Conservation (phyloP, 1,139 yeast species). For the Schwanniomyces etchellsii region DNA sequence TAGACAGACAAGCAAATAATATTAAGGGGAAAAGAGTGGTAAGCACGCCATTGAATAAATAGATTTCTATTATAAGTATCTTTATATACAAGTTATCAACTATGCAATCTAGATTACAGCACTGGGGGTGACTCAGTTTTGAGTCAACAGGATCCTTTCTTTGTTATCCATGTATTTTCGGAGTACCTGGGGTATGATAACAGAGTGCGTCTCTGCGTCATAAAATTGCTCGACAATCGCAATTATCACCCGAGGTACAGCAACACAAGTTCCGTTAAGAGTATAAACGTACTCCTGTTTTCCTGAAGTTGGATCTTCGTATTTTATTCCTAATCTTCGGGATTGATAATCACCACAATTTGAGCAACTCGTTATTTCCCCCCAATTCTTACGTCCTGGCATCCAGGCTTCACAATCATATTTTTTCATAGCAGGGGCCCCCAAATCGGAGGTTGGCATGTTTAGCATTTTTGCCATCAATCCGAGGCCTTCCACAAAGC, state of each 20-base stretch:
- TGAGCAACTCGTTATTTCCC: constrained; percentile 87
- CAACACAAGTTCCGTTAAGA: constrained; percentile 92
- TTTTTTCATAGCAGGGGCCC: constrained; percentile 89
- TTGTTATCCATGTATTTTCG: constrained; percentile 63
- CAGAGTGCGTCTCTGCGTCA: constrained; percentile 49
- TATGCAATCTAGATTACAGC: constrained; percentile 2
- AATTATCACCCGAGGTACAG: constrained; percentile 85
- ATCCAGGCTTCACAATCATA: constrained; percentile 97
- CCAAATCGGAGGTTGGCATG: constrained; percentile 89
- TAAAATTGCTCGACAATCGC: constrained; percentile 85
- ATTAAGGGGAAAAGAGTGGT: constrained; percentile 19
- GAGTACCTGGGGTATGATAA: constrained; percentile 65
- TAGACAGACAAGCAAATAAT: constrained; percentile 5
- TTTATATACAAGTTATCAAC: not conserved
- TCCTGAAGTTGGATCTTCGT: constrained; percentile 22
- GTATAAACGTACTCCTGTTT: constrained; percentile 63
- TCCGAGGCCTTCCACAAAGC: constrained; percentile 62
- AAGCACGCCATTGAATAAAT: constrained; percentile 20
- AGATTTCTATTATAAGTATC: not conserved
- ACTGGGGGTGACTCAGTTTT: no score
- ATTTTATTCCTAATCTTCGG: constrained; percentile 70
- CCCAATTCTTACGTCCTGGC: constrained; percentile 95
- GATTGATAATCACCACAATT: constrained; percentile 93
- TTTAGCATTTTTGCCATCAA: constrained; percentile 74
- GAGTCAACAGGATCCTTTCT: constrained; percentile 22